A percentile compares a stretch with the other conserved stretches of the same genome.
These are phyloP conservation scores for Pouteria glomerata DNA, from an alignment of 148 eudicot species.

Conservation along the genomic window DNA sequence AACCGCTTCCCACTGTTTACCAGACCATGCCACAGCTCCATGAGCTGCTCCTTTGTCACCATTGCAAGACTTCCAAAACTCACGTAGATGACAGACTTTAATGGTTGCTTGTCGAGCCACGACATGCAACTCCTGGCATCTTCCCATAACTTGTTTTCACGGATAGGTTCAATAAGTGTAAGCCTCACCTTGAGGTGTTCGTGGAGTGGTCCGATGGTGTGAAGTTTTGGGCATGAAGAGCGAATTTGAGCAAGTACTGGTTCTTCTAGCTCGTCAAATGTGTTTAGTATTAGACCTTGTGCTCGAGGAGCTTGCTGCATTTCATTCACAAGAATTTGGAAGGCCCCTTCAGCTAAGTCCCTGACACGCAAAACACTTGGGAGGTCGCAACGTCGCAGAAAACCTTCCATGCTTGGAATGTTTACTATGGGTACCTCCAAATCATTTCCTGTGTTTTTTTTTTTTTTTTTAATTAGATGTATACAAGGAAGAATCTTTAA, in stretches of 20 bases:
- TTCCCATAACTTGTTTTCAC: constrained; percentile 3
- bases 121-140: too few species aligned
- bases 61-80: constrained; percentile 8
- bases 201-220: constrained; percentile 9
- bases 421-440: background rate
- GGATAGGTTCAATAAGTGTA: background rate
- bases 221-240: constrained; percentile 2
- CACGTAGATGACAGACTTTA: too few species aligned
- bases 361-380: constrained; percentile 4
- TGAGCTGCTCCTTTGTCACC: too few species aligned
- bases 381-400: constrained; percentile 5
- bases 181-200: constrained; percentile 1
- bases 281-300: constrained; percentile 3
- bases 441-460: background rate
- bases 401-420: constrained; percentile 6
- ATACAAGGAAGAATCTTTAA: too few species aligned
- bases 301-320: constrained; percentile 9
- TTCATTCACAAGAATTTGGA: background rate
- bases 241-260: constrained; percentile 2
- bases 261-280: constrained; percentile 8
- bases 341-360: too few species aligned
- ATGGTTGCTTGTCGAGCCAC: background rate
- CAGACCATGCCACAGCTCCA: too few species aligned
- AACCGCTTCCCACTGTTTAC: too few species aligned
- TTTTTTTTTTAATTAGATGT: background rate